Evolutionary conservation across 305 asterid species (phyloP).

Genomic region (Fraxinus sp.): DNA sequence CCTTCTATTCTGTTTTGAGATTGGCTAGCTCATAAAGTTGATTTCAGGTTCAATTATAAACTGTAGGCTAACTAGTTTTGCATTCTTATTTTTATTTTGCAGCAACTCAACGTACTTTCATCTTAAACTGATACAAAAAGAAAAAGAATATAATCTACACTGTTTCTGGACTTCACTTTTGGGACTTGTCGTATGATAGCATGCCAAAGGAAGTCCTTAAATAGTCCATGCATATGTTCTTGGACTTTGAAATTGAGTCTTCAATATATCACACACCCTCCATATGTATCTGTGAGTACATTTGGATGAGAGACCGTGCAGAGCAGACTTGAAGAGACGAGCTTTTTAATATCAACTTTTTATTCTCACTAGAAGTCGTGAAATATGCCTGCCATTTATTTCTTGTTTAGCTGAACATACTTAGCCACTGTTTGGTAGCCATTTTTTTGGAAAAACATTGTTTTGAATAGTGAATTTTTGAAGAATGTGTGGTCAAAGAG

Average conservation of each 20-base stretch:
- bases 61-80: not conserved
- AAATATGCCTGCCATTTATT: not conserved
- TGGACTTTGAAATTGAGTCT: constrained; percentile 1
- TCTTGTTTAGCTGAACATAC: constrained; percentile 22
- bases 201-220: not conserved
- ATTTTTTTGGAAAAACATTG: not conserved
- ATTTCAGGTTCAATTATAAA: not conserved
- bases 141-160: not conserved
- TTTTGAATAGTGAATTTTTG: not conserved
- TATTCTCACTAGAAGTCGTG: not conserved
- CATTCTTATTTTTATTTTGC: not conserved
- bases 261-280: not conserved
- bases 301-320: not conserved
- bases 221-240: not conserved
- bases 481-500: not conserved
- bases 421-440: not conserved
- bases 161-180: constrained; percentile 1
- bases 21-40: not conserved
- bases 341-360: not conserved
- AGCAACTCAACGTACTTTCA: not conserved
- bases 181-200: not conserved
- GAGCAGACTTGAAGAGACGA: not conserved
- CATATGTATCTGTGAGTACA: not conserved
- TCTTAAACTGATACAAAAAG: not conserved
- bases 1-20: not conserved